Evolutionary conservation across 768 basidiomycete genomes (phyloP).

Genomic region (Albatrellus ellisii): DNA sequence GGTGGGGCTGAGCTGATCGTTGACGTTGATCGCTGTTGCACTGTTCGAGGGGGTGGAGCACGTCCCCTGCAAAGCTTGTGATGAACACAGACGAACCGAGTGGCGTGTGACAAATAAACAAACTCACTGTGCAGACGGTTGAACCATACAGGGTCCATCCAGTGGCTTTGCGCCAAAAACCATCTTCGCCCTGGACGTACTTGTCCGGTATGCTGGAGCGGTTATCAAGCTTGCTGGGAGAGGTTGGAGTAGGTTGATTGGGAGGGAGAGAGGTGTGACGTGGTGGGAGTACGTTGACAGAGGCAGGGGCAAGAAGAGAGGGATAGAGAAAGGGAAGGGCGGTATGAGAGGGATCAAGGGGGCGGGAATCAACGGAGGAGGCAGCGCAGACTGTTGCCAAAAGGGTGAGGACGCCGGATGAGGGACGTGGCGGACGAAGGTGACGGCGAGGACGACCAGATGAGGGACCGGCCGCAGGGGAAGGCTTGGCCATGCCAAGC

Average conservation of each 20-base stretch:
- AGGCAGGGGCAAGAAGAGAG: slow-evolving; percentile 19
- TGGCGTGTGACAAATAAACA: not conserved
- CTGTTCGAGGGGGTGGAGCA: slow-evolving; percentile 1
- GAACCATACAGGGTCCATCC: slow-evolving; percentile 58
- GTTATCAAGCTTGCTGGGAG: not conserved
- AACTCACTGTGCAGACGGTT: slow-evolving; percentile 44
- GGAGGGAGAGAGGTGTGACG: not conserved
- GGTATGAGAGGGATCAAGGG: slow-evolving; percentile 3
- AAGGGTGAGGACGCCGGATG: not conserved
- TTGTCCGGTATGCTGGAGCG: slow-evolving; percentile 11
- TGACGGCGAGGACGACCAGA: not conserved
- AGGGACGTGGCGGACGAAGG: not conserved
- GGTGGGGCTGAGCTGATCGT: not conserved
- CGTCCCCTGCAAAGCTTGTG: not conserved
- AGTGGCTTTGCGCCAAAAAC: slow-evolving; percentile 13
- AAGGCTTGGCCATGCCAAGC: not conserved
- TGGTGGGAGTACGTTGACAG: not conserved
- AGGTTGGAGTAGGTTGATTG: not conserved
- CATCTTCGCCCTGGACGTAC: slow-evolving; percentile 13
- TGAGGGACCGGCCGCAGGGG: not conserved
- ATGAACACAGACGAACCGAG: slow-evolving; percentile 23
- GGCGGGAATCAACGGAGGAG: not conserved
- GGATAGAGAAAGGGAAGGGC: slow-evolving; percentile 14
- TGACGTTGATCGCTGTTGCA: not conserved
- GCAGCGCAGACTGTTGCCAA: slow-evolving; percentile 6